These are phyloP conservation scores for Aspergillus amoenus DNA, from an alignment of 2,329 filamentous ascomycete species.

Conservation along the genomic window DNA sequence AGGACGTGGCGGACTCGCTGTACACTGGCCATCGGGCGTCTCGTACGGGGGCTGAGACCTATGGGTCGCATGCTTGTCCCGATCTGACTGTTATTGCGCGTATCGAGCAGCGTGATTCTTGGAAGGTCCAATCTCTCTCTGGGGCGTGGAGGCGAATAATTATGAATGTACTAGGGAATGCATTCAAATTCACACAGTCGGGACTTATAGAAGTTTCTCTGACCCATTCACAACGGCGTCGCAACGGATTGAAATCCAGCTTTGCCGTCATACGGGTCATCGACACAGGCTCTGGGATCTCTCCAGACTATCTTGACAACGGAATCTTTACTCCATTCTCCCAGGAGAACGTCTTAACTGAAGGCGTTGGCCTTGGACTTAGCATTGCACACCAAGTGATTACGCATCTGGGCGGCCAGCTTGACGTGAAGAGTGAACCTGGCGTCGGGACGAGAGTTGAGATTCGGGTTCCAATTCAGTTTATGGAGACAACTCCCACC, in stretches of 20 bases:
- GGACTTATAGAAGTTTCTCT: constrained; percentile 35
- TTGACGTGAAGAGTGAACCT: constrained; percentile 52
- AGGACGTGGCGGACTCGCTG: constrained; percentile 30
- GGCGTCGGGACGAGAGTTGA: constrained; percentile 30
- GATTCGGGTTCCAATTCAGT: constrained; percentile 26
- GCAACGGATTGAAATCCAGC: constrained; percentile 10
- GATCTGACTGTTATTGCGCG: constrained; percentile 29
- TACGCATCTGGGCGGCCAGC: constrained; percentile 55
- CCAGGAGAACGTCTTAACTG: constrained; percentile 59
- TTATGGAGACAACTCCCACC: background rate
- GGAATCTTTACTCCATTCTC: constrained; percentile 62
- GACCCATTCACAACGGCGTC: constrained; percentile 13
- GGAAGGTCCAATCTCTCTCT: constrained; percentile 29
- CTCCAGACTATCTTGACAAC: constrained; percentile 56
- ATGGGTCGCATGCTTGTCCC: background rate
- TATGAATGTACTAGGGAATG: constrained; percentile 40
- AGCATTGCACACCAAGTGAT: constrained; percentile 61
- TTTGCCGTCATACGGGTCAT: constrained; percentile 46
- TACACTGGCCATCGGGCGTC: constrained; percentile 23
- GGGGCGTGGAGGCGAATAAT: constrained; percentile 36
- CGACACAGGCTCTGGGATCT: constrained; percentile 66
- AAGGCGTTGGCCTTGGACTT: constrained; percentile 64
- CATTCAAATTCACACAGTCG: constrained; percentile 37
- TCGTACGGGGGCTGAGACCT: background rate
- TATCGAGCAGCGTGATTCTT: constrained; percentile 28